Base-by-base conservation (phyloP, 306 rosid genomes). In the Pterocarpus macrocarpus region DNA sequence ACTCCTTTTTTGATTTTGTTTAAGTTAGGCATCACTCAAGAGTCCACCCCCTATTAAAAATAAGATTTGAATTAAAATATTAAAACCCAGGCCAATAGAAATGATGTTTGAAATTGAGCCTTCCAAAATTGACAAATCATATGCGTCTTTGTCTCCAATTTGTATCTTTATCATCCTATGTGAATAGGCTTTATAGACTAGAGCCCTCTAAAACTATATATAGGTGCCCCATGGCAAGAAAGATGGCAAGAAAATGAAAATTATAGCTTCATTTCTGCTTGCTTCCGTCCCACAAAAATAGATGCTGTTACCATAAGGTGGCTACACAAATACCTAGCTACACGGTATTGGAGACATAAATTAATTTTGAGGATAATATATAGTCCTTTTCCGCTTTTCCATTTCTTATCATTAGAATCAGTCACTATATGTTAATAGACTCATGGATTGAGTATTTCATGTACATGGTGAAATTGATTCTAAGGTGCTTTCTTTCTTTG, bases 151-250 rank as follows among this genome's bases (percentile, higher is more conserved):
- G 55, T 84, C 81, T 67, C 73, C 22, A 43, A 36, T 75, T 49
- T 61, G 38, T 44, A 52, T 80, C 84, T 75, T 69, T 79, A 52
- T 22, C 53, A 80, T 34, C 84, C 81, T 53, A 75, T 41, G 9
- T 59, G 58, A 71, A 2, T 78, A 85, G 76, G 41, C 80, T 65
- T 71, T 62, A 52, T 81, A 67, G 81, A 32, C 58, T 77, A 77
- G 45, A 44, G 63, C 56, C 70, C 12, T 39, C 61, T 30, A 50
- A 65, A 47, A 47, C 44, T 57, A 45, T 28, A 57, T 47, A 72
- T 65, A 58, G 49, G 74, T 63, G 22, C 33, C 71, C 62, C 52
- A 66, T 22, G 0, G 28, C 28, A 22, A 22, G 28, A 22, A 22
- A 22, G 28, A 22, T 33, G 57, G 16, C 71, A 67, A 72, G 80